Conservation (phyloP, 495 filamentous ascomycete genomes). For the Penicillium ucsense region DNA sequence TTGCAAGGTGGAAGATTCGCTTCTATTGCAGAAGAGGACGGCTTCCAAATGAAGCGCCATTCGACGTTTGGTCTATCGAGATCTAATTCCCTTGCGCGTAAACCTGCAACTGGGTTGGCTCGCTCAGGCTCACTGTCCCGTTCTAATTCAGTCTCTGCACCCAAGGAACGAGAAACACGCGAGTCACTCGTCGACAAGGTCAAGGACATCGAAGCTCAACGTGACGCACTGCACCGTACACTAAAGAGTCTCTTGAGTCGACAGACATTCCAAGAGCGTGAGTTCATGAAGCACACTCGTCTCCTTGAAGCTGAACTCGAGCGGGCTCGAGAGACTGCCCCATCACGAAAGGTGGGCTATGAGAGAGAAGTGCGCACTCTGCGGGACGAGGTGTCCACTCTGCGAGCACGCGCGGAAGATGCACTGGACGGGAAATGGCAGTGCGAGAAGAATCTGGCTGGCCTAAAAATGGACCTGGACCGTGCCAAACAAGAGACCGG, state of each 20-base stretch:
- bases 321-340: slow-evolving; percentile 52
- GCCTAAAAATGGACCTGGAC: slow-evolving; percentile 95
- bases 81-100: slow-evolving; percentile 53
- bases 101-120: slow-evolving; percentile 25
- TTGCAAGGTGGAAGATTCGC: slow-evolving; percentile 44
- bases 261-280: slow-evolving; percentile 69
- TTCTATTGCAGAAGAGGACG: slow-evolving; percentile 55
- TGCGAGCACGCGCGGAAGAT: slow-evolving; percentile 85
- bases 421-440: slow-evolving; percentile 95
- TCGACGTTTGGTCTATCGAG: slow-evolving; percentile 42
- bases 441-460: slow-evolving; percentile 85
- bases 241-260: slow-evolving; percentile 80
- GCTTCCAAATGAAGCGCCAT: slow-evolving; percentile 17
- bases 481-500: slow-evolving; percentile 87
- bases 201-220: slow-evolving; percentile 86
- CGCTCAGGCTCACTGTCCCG: slow-evolving; percentile 38
- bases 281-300: slow-evolving; percentile 67
- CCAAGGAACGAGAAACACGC: slow-evolving; percentile 52
- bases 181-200: slow-evolving; percentile 72
- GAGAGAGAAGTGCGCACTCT: slow-evolving; percentile 70
- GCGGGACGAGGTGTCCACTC: slow-evolving; percentile 72
- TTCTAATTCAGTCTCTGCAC: slow-evolving; percentile 49
- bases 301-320: slow-evolving; percentile 71
- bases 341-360: slow-evolving; percentile 67
- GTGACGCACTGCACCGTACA: slow-evolving; percentile 82